Conservation (phyloP, 2,329 filamentous ascomycete genomes). For the Macrophomina tecta region DNA sequence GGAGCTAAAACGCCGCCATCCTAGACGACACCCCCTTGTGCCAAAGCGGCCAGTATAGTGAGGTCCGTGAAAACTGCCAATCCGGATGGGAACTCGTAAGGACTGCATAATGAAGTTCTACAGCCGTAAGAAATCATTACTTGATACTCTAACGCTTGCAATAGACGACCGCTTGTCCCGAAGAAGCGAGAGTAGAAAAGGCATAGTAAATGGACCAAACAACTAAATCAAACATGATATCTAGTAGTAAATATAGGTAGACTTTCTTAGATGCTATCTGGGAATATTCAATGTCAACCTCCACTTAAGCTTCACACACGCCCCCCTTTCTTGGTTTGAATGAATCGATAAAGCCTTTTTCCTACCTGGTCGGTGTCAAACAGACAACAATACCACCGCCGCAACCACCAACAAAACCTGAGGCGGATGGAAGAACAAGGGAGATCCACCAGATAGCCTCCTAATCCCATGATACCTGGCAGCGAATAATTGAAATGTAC, state of each 20-base stretch:
- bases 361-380: background rate
- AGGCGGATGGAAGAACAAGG: background rate
- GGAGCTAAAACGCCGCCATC: too few species aligned
- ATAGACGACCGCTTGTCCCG: too few species aligned
- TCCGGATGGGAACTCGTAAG: too few species aligned
- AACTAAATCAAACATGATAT: background rate
- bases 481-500: background rate
- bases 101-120: too few species aligned
- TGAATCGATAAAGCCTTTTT: background rate
- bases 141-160: too few species aligned
- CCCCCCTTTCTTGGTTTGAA: background rate
- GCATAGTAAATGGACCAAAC: background rate
- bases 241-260: background rate
- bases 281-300: background rate
- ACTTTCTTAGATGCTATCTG: background rate
- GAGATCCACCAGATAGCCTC: background rate
- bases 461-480: conserved; percentile 7
- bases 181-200: background rate
- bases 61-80: too few species aligned
- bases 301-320: background rate
- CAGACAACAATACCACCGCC: background rate
- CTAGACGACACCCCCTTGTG: too few species aligned
- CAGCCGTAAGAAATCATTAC: too few species aligned
- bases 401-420: conserved; percentile 13
- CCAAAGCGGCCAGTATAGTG: too few species aligned